Percentiles rank a stretch among this genome's conserved stretches.
Evolutionary conservation across 2,329 filamentous ascomycete genomes (phyloP).

Genomic region (Talaromyces sp.): DNA sequence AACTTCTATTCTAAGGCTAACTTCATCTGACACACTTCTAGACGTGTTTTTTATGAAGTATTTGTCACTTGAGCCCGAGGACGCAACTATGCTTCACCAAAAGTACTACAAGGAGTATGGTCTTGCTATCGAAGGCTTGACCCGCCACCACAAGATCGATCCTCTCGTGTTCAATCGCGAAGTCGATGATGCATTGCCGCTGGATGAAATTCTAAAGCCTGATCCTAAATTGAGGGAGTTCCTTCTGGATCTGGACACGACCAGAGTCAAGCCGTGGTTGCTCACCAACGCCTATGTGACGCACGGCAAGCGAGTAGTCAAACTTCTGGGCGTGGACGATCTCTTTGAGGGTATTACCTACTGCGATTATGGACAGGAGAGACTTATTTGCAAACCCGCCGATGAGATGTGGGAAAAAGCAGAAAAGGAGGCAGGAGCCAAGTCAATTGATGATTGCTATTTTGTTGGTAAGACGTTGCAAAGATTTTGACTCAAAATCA

Average conservation of each 20-base stretch:
- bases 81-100: slow-evolving; percentile 81
- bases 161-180: slow-evolving; percentile 90
- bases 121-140: slow-evolving; percentile 92
- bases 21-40: slow-evolving; percentile 33
- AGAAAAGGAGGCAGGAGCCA: slow-evolving; percentile 77
- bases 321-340: slow-evolving; percentile 77
- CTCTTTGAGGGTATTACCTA: slow-evolving; percentile 93
- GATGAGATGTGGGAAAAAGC: slow-evolving; percentile 82
- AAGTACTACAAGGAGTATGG: slow-evolving; percentile 97
- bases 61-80: slow-evolving; percentile 69
- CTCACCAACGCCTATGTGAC: slow-evolving; percentile 95
- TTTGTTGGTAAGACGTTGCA: slow-evolving; percentile 74
- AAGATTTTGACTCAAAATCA: not conserved
- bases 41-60: slow-evolving; percentile 65
- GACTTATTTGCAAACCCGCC: slow-evolving; percentile 83
- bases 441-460: slow-evolving; percentile 70
- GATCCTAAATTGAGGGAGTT: slow-evolving; percentile 71
- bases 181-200: slow-evolving; percentile 89
- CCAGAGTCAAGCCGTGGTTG: slow-evolving; percentile 85
- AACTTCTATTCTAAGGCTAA: too few relatives aligned
- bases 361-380: slow-evolving; percentile 77
- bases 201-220: slow-evolving; percentile 80
- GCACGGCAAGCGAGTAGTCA: slow-evolving; percentile 79
- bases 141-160: slow-evolving; percentile 91
- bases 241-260: slow-evolving; percentile 76